A percentile compares a stretch with the other conserved stretches of the same genome.
Conservation (phyloP, 2,329 filamentous ascomycete genomes). For the Chalaropsis ovoidea region DNA sequence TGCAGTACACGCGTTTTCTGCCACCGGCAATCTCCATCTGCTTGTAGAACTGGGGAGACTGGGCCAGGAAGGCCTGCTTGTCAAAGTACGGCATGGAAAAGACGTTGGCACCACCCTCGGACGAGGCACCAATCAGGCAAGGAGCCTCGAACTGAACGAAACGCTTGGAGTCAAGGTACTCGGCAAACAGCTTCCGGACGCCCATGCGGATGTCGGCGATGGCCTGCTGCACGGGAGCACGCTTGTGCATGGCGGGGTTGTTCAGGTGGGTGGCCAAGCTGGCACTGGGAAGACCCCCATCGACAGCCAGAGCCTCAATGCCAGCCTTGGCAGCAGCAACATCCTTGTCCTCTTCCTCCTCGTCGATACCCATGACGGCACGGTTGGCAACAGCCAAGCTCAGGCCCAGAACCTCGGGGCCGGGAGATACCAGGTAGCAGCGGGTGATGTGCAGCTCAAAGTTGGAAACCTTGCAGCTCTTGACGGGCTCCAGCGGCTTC, state of each 20-base stretch:
- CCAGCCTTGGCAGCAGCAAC: constrained; percentile 32
- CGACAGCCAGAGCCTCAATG: constrained; percentile 36
- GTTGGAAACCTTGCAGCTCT: constrained; percentile 69
- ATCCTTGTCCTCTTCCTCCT: constrained; percentile 39
- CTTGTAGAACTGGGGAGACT: constrained; percentile 80
- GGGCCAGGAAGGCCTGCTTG: constrained; percentile 66
- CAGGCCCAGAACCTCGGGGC: constrained; percentile 48
- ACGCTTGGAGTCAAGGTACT: constrained; percentile 64
- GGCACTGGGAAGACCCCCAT: constrained; percentile 53
- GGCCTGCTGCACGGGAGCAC: constrained; percentile 81
- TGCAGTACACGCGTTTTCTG: constrained; percentile 65
- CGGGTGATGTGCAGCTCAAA: constrained; percentile 84
- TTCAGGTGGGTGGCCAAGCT: constrained; percentile 76
- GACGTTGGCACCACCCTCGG: constrained; percentile 86
- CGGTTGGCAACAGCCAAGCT: constrained; percentile 47
- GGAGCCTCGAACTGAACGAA: constrained; percentile 84
- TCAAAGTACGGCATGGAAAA: constrained; percentile 88
- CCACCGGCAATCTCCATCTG: constrained; percentile 75
- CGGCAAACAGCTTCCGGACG: constrained; percentile 59
- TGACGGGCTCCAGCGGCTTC: constrained; percentile 76
- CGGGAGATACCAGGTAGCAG: constrained; percentile 64
- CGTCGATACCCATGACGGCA: constrained; percentile 48
- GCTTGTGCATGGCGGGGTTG: constrained; percentile 87
- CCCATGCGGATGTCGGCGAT: constrained; percentile 49
- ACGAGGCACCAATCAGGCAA: constrained; percentile 78